Percentiles rank a stretch among this genome's conserved stretches.
These are phyloP conservation scores for Anacardium occidentale DNA, from an alignment of 345 rosid species.

Conservation along the genomic window DNA sequence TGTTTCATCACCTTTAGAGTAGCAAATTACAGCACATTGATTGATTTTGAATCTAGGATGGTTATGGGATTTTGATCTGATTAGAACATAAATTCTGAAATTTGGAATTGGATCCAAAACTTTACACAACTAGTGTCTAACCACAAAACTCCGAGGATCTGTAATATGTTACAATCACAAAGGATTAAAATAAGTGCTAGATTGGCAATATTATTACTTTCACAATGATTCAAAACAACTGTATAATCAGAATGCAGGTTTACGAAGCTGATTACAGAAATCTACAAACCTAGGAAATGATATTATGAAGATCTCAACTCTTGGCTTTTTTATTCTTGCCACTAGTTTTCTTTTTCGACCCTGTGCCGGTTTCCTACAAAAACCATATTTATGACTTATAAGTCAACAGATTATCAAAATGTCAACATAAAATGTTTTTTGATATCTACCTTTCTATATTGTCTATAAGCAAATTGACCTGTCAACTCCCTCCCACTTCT, in stretches of 20 bases:
- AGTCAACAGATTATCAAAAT: constrained; percentile 10
- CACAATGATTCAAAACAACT: neutral
- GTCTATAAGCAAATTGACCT: constrained; percentile 74
- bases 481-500: constrained; percentile 74
- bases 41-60: neutral
- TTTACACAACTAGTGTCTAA: neutral
- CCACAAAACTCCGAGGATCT: neutral
- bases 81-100: neutral
- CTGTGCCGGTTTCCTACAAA: constrained; percentile 52
- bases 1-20: neutral
- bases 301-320: constrained; percentile 5
- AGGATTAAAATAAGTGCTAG: no score
- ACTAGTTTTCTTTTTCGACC: constrained; percentile 40
- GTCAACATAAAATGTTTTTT: neutral
- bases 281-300: neutral
- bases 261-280: neutral
- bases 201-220: neutral
- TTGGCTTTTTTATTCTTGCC: constrained; percentile 35
- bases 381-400: constrained; percentile 11
- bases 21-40: neutral
- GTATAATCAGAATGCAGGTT: neutral
- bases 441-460: constrained; percentile 59
- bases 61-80: neutral
- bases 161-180: no score
- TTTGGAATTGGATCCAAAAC: neutral